Base-by-base conservation (phyloP, 352 stramenopile genomes). In the Pythium rishiriense region DNA sequence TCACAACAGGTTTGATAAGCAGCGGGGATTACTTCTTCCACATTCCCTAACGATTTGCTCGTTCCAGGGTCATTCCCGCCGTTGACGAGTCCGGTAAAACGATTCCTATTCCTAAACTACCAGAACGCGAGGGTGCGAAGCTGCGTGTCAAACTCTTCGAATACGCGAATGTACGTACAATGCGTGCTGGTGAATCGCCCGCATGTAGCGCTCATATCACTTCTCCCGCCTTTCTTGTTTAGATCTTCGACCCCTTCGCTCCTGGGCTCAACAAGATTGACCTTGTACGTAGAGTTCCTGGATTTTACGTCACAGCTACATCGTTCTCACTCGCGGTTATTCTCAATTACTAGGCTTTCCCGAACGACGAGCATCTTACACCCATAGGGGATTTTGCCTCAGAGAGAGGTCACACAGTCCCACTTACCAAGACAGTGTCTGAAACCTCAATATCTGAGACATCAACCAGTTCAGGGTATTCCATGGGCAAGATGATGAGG, bases 191-290 rank as follows among this genome's bases (percentile, higher is more conserved):
- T 33, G 9, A 21, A 55, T 19, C 24, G 29, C 29, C 12, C 19
- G 5, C 31, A 3, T 39, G 15, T 21, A 28, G 26, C 31, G 22
- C 39, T 41, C 1, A 50, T 17, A 15, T 11, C 9, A 29, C 5
- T 33, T 26, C 15, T 56, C 15, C 51, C 24, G 1, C 8, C 46
- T 14, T 35, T 24, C 58, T n/a, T 19, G 43, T 61, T 15, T 50
- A 94, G 82, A 89, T 93, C 45, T 94, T 93, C 33, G 83, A 93
- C 51, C 82, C 83, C 21, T 93, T 88, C 48, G 79, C 81, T n/a
- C 59, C 82, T 7, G 80, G 73, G 29, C 79, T 94, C 47, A 89
- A 66, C 68, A 87, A 82, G 75, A 75, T 88, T 25, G 77, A 94
- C 62, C 22, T 88, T 64, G 83, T 92, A 42, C 14, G 60, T 47